Evolutionary conservation across 2,329 filamentous ascomycete genomes (phyloP), one percentile per base, ranked within the genome.

Genomic region (Cladophialophora psammophila): DNA sequence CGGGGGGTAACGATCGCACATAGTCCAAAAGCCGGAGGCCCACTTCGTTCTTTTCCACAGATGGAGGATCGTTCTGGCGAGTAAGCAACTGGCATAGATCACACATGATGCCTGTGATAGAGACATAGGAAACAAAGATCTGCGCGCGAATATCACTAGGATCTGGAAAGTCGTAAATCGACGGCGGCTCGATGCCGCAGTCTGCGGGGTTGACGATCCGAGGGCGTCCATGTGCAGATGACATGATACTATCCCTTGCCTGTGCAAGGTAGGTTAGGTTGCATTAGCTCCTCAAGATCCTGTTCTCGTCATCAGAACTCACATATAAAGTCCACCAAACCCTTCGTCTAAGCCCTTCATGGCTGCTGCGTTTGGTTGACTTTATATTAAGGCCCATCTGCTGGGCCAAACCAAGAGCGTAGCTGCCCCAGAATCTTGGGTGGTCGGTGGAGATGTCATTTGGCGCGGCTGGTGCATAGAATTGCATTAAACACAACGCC

Each of bases 291-390:
- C 2, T 58, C 13, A 31, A 42, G 2, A 8, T 58, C 3, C 36
- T 42, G 9, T 31, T 20, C 8, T 5, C 20, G 20, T 13, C 35
- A 7, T 26, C 6, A 7, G 9, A 42, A 42, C 55, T 36, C 7
- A 61, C 56, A 54, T 63, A 68, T 26, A 68, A 54, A 32, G 66
- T 66, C 66, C 66, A 68, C 63, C 66, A 68, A 5, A 68, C 38
- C 20, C 66, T 53, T 26, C 60, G 38, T 13, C 57, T 60, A 3
- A 63, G 59, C 8, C 66, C 53, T n/a, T 68, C 42, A 6, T 68
- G 52, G 50, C 34, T 52, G 5, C 32, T 42, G n/a, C 18, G 56
- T 31, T 38, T n/a, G 15, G 55, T 52, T 12, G 57, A 31, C 40
- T 68, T 65, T 12, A 57, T 57, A 50, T 68, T 58, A 13, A 68